These are phyloP conservation scores for Echinosophora koreensis DNA, from an alignment of 306 rosid species.

Conservation along the genomic window DNA sequence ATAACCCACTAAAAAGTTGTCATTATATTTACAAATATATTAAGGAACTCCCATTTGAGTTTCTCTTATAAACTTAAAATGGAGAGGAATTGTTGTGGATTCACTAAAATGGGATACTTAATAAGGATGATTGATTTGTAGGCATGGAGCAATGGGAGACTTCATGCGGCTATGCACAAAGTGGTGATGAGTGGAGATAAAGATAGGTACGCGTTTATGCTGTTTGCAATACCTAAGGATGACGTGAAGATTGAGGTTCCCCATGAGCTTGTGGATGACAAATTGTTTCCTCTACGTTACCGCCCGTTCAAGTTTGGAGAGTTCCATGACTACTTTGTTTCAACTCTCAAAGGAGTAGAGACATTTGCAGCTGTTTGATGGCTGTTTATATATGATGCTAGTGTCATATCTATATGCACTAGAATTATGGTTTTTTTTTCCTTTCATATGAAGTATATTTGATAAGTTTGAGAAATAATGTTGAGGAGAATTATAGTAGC, in stretches of 20 bases:
- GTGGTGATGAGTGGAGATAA: slow-evolving; percentile 57
- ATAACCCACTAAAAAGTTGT: no score
- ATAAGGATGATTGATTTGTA: background rate
- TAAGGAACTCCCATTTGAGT: no score
- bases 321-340: slow-evolving; percentile 35
- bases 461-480: background rate
- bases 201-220: slow-evolving; percentile 58
- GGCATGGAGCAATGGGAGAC: slow-evolving; percentile 79
- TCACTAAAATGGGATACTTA: background rate
- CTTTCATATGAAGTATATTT: background rate
- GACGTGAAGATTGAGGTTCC: slow-evolving; percentile 59
- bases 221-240: slow-evolving; percentile 56
- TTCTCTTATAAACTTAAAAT: no score
- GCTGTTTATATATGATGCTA: background rate
- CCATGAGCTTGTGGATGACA: slow-evolving; percentile 54
- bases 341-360: slow-evolving; percentile 55
- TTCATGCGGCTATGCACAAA: slow-evolving; percentile 61
- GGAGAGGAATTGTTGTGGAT: background rate
- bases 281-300: slow-evolving; percentile 60
- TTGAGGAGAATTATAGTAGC: background rate
- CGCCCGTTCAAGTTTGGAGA: slow-evolving; percentile 4
- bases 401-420: background rate
- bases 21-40: no score
- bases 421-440: background rate
- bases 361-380: slow-evolving; percentile 50